A percentile compares a stretch with the other conserved stretches of the same genome.
These are phyloP conservation scores for Dillenia suffruticosa DNA, from an alignment of 164 flowering plant species.

Conservation along the genomic window DNA sequence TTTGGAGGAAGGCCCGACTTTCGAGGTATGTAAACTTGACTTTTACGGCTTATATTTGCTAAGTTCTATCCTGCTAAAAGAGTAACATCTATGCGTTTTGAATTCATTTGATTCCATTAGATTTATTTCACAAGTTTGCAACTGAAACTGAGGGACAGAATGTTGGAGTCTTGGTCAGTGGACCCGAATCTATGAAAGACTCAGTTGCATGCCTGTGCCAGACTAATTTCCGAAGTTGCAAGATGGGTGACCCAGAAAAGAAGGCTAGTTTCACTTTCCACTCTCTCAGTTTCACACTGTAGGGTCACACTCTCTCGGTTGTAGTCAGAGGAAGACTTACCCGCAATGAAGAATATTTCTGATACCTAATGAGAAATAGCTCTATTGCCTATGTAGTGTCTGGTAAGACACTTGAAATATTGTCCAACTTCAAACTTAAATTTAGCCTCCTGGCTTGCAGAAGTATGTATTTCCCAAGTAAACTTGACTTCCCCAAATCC, in stretches of 20 bases:
- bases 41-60: not conserved
- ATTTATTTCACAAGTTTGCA: conserved; percentile 35
- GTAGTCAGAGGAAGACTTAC: no score
- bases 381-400: no score
- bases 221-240: conserved; percentile 20
- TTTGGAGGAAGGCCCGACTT: conserved; percentile 71
- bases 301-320: conserved; percentile 8
- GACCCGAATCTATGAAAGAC: conserved; percentile 74
- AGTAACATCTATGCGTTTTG: not conserved
- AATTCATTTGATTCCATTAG: conserved; percentile 29
- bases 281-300: conserved; percentile 72
- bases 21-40: conserved; percentile 39
- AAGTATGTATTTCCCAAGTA: no score
- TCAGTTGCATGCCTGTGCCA: conserved; percentile 54
- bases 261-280: conserved; percentile 52
- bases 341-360: no score
- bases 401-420: no score
- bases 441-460: no score
- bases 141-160: conserved; percentile 37
- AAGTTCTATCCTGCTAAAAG: not conserved
- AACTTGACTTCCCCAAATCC: no score
- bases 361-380: no score
- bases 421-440: no score
- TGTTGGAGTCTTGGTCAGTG: conserved; percentile 74
- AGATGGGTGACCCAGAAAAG: conserved; percentile 22